A percentile compares a stretch with the other conserved stretches of the same genome.
Conservation (phyloP, 805 yeast species). For the Huiozyma sinensis region DNA sequence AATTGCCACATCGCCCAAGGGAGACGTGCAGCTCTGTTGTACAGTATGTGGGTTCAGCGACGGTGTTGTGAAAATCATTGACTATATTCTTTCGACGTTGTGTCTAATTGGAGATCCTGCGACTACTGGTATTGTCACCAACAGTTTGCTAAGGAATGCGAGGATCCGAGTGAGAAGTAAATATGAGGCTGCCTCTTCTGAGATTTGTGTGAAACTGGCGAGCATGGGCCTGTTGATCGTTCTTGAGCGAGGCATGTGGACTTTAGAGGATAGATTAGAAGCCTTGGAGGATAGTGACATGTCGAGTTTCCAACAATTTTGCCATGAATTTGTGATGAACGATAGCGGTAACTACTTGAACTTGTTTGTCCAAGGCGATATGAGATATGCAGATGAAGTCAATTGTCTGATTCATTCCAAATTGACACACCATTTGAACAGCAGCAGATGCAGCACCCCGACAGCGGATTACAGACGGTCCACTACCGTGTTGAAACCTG, state of each 20-base stretch:
- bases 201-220: conserved; percentile 39
- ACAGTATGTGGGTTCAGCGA: conserved; percentile 42
- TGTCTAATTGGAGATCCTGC: conserved; percentile 3
- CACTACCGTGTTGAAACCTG: conserved; percentile 31
- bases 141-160: conserved; percentile 35
- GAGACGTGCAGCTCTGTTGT: conserved; percentile 43
- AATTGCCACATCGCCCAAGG: conserved; percentile 41
- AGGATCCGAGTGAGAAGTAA: conserved; percentile 38
- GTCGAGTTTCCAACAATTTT: conserved; percentile 26
- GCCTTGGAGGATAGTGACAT: conserved; percentile 41
- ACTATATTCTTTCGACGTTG: conserved; percentile 27
- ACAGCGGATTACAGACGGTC: conserved; percentile 13
- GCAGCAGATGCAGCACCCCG: background rate
- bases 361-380: conserved; percentile 44
- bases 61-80: conserved; percentile 30
- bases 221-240: conserved; percentile 40
- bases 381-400: conserved; percentile 18
- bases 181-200: conserved; percentile 34
- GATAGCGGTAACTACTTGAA: conserved; percentile 27
- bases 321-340: conserved; percentile 17
- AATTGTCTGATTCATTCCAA: conserved; percentile 17
- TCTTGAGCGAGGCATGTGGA: conserved; percentile 48
- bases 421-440: conserved; percentile 21
- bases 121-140: conserved; percentile 10
- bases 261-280: conserved; percentile 44